Conservation (phyloP, 352 stramenopile genomes). For the Globisporangium apiculatum region DNA sequence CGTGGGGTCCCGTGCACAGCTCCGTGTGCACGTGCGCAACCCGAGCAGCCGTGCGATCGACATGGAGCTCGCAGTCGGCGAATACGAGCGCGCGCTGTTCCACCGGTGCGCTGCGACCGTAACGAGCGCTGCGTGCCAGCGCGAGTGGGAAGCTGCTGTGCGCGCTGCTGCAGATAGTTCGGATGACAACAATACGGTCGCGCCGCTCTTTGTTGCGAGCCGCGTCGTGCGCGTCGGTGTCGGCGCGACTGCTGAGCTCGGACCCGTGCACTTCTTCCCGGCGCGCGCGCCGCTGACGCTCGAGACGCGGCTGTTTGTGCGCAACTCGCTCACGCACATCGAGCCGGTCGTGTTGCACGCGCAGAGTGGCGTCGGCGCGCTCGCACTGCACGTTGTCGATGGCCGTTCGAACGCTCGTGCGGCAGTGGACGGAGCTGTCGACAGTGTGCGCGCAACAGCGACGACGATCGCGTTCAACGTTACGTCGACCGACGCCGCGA, state of each 20-base stretch:
- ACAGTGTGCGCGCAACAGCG: background rate
- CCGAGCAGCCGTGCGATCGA: conserved; percentile 38
- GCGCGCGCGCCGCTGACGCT: conserved; percentile 22
- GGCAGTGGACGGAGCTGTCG: background rate
- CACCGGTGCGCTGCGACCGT: conserved; percentile 22
- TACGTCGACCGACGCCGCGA: background rate
- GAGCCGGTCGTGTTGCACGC: conserved; percentile 34
- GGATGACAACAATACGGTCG: conserved; percentile 1
- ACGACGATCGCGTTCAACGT: background rate
- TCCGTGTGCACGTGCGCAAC: conserved; percentile 35
- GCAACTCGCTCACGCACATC: conserved; percentile 62
- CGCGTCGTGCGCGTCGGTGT: conserved; percentile 19
- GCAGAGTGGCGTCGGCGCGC: conserved; percentile 28
- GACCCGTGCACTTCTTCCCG: conserved; percentile 61
- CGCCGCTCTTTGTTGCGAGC: conserved; percentile 31
- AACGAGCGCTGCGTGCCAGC: conserved; percentile 22
- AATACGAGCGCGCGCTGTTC: conserved; percentile 31
- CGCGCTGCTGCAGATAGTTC: background rate
- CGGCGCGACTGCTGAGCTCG: conserved; percentile 22
- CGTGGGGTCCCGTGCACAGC: conserved; percentile 15
- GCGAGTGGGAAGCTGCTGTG: conserved; percentile 22
- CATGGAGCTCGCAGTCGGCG: conserved; percentile 38
- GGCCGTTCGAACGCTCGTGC: no score
- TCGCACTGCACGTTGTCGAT: conserved; percentile 14
- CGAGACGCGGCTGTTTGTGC: conserved; percentile 32